These are phyloP conservation scores for Tetracladium maxilliforme DNA, from an alignment of 2,329 filamentous ascomycete genomes.

Conservation along the genomic window DNA sequence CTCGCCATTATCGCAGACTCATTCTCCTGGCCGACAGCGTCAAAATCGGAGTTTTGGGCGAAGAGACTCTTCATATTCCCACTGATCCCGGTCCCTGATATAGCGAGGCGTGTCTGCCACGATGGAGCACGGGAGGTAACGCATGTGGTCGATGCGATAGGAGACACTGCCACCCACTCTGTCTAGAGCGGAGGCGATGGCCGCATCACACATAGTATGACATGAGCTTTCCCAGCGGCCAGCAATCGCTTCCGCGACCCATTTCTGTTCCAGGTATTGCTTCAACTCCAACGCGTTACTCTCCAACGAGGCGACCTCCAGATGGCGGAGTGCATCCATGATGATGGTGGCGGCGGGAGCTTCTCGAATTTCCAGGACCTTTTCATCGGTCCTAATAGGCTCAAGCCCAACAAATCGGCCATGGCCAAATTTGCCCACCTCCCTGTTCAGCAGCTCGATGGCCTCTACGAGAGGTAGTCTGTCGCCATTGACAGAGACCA, in stretches of 20 bases:
- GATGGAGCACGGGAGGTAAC: constrained; percentile 1
- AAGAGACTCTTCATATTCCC: constrained; percentile 1
- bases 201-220: constrained; percentile 2
- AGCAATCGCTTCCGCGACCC: constrained; percentile 1
- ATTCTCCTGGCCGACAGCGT: too few species aligned
- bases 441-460: constrained; percentile 2
- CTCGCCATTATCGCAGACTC: too few species aligned
- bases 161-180: constrained; percentile 1
- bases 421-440: constrained; percentile 3
- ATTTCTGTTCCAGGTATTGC: constrained; percentile 2
- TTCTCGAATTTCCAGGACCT: constrained; percentile 3
- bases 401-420: constrained; percentile 2
- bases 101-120: constrained; percentile 2
- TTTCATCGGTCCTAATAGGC: constrained; percentile 2
- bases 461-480: constrained; percentile 2
- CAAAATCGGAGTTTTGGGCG: not conserved
- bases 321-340: constrained; percentile 3
- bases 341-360: constrained; percentile 3
- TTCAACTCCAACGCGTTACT: constrained; percentile 2
- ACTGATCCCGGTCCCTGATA: constrained; percentile 1
- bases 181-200: constrained; percentile 1
- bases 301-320: constrained; percentile 1
- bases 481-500: constrained; percentile 2
- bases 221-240: constrained; percentile 1
- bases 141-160: constrained; percentile 1